These are phyloP conservation scores for Plasmodium gonderi DNA, from an alignment of 169 alveolate species.

Conservation along the genomic window DNA sequence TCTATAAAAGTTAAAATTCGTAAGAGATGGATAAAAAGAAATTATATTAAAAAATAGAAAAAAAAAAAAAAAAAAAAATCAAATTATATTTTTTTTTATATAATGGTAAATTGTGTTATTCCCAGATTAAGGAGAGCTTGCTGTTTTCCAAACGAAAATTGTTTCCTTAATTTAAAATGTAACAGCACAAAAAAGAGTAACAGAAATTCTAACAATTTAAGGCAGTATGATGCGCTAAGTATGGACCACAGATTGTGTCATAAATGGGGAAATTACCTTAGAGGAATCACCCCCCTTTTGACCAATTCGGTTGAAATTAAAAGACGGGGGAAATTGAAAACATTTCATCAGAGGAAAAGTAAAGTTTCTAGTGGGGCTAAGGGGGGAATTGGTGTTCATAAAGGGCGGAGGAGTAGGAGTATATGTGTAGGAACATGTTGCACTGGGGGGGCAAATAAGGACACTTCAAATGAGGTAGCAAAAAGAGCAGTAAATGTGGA, in stretches of 20 bases:
- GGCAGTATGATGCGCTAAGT: background rate
- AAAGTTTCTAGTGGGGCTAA: background rate
- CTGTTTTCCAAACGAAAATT: background rate
- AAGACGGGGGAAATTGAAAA: background rate
- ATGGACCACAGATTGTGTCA: background rate
- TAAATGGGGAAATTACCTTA: background rate
- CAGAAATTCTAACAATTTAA: background rate
- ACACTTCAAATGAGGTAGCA: background rate
- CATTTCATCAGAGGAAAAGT: background rate
- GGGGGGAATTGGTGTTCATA: background rate
- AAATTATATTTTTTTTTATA: background rate
- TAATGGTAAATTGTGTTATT: slow-evolving; percentile 8
- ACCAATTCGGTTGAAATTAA: background rate
- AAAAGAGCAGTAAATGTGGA: too few relatives aligned
- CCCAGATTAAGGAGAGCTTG: background rate
- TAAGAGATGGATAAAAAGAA: background rate
- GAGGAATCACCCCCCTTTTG: background rate
- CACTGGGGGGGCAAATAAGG: background rate
- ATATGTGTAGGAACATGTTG: background rate
- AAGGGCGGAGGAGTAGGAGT: background rate
- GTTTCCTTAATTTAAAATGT: background rate
- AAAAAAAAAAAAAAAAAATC: background rate
- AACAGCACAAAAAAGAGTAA: background rate
- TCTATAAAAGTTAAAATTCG: background rate
- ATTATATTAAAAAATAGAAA: background rate